A percentile compares a stretch with the other conserved stretches of the same genome.
phyloP scores from a whole-genome alignment of 495 filamentous ascomycete genomes.

The Terfezia boudieri region DNA sequence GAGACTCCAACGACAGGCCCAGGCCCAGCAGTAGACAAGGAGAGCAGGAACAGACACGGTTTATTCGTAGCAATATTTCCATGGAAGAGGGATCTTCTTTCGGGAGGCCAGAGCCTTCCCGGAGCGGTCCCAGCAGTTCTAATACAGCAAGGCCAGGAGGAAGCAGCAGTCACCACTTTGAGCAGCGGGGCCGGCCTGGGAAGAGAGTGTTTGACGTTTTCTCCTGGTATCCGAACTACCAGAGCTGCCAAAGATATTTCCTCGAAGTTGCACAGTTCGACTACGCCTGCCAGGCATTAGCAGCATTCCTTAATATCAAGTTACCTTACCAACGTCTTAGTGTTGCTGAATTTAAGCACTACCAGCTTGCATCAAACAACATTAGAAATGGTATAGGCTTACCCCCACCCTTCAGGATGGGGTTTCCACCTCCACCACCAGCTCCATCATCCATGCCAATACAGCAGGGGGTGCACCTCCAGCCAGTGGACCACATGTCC shows the following conservation, averaged over 20 bases:
- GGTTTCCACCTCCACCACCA: constrained; percentile 8
- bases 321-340: constrained; percentile 41
- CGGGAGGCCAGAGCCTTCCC: no score
- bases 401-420: constrained; percentile 18
- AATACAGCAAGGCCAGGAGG: no score
- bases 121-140: no score
- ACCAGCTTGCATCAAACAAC: constrained; percentile 17
- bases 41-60: no score
- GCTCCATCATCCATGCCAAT: neutral
- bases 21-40: no score
- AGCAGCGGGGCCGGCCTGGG: no score
- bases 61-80: no score
- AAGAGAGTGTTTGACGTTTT: constrained; percentile 47
- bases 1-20: no score
- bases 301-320: constrained; percentile 72
- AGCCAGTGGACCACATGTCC: neutral
- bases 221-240: constrained; percentile 83
- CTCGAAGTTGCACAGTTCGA: constrained; percentile 78
- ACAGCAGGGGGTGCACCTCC: neutral
- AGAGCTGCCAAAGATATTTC: constrained; percentile 82
- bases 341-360: neutral
- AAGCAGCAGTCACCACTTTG: no score
- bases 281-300: constrained; percentile 61
- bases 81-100: no score
- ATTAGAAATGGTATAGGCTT: constrained; percentile 9